These are phyloP conservation scores for Venturiaceae sp. DNA, from an alignment of 2,329 filamentous ascomycete genomes.

Conservation along the genomic window DNA sequence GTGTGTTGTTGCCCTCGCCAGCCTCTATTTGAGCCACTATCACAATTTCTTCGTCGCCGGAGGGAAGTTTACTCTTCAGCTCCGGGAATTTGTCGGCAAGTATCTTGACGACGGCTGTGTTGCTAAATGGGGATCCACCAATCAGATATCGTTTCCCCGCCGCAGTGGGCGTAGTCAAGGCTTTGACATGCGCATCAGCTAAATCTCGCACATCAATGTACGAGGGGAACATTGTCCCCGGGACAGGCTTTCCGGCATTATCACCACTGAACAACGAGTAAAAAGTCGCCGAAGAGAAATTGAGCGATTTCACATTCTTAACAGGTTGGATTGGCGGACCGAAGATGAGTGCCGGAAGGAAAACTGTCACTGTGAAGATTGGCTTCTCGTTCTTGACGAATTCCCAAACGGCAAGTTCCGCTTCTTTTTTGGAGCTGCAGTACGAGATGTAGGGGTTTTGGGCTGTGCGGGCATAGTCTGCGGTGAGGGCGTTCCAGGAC, in stretches of 20 bases:
- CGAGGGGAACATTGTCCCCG: constrained; percentile 46
- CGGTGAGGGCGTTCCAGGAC: constrained; percentile 45
- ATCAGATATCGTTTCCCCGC: constrained; percentile 57
- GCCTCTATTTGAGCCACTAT: constrained; percentile 16
- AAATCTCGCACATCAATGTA: constrained; percentile 45
- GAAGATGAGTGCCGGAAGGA: constrained; percentile 47
- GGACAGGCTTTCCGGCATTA: constrained; percentile 49
- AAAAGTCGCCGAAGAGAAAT: constrained; percentile 47
- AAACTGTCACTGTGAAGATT: constrained; percentile 41
- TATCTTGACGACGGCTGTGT: constrained; percentile 34
- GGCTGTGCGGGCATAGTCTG: constrained; percentile 28
- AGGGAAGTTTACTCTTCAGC: constrained; percentile 37
- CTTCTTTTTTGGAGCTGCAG: constrained; percentile 45
- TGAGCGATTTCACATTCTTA: constrained; percentile 64
- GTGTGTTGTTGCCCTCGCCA: constrained; percentile 10
- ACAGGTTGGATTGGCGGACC: constrained; percentile 51
- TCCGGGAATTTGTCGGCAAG: constrained; percentile 42
- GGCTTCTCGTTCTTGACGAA: constrained; percentile 36
- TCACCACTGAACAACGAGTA: constrained; percentile 43
- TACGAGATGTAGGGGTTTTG: constrained; percentile 35
- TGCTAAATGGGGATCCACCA: constrained; percentile 37
- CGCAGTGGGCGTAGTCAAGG: constrained; percentile 43
- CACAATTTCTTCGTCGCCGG: constrained; percentile 22
- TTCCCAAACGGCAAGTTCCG: constrained; percentile 45
- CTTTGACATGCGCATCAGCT: constrained; percentile 51